Evolutionary conservation across 805 yeast genomes (phyloP), one percentile per base, ranked within the genome.

Genomic region (Candida tammaniensis): DNA sequence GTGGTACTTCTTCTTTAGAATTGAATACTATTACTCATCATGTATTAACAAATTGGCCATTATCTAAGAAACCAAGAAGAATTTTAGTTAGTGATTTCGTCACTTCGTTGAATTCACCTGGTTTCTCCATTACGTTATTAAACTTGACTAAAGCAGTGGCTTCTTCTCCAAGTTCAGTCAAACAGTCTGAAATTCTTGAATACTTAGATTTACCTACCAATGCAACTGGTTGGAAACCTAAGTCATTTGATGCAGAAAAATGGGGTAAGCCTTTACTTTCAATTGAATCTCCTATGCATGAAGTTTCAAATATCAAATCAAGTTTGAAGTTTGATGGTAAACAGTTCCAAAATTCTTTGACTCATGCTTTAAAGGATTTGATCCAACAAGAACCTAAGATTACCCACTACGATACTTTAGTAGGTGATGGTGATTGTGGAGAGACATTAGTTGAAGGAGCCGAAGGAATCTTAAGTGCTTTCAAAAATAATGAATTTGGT

Each of bases 351-450:
- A 54, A 57, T 6, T 61, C 80, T 5, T 62, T 82, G 27, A 64
- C 70, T 17, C 74, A 74, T n/a, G 59, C 58, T 4, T 47, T 67
- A 48, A 21, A 55, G 5, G 43, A 42, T 8, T 44, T 68, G 27
- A 51, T 60, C 5, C 44, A 55, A 27, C 43, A 48, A 31, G 97
- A 89, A 57, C 93, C 95, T 2, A 74, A 77, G 48, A 82, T 89
- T 51, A 89, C 97, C 1, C 72, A 77, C 36, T 80, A 84, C 46
- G 98, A 89, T 51, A 83, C 94, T 2, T 70, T 79, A 46, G 96
- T 91, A 1, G 98, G 98, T 38, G 98, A 89, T 57, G 98, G 98
- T 48, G 98, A 89, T 55, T 89, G 97, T 61, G 98, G 98, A 25
- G 93, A 86, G 49, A 89, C 97, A 1, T 64, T 89, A 41, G 86